phyloP scores from a whole-genome alignment of 345 rosid genomes.

The Citrus unshiu region DNA sequence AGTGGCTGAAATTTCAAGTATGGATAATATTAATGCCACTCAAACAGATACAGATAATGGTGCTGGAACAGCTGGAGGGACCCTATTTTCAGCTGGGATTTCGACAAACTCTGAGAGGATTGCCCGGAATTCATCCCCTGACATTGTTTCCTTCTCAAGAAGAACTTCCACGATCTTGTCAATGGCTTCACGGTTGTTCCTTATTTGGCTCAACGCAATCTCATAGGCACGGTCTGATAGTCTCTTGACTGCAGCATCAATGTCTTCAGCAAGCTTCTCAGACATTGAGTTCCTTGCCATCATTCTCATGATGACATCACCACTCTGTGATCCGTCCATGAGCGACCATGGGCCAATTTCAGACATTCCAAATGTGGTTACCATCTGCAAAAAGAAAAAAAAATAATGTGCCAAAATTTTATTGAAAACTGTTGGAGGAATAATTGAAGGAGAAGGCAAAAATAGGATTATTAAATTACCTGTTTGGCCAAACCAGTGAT shows the following conservation, averaged over 20 bases:
- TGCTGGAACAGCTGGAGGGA: conserved; percentile 47
- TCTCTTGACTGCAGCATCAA: conserved; percentile 73
- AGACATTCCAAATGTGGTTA: conserved; percentile 94
- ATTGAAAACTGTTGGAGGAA: neutral
- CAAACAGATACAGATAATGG: conserved; percentile 37
- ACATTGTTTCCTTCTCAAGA: conserved; percentile 86
- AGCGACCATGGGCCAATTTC: conserved; percentile 99
- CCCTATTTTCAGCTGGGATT: conserved; percentile 77
- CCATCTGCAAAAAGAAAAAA: conserved; percentile 61
- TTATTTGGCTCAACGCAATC: conserved; percentile 74
- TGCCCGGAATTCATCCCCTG: conserved; percentile 89
- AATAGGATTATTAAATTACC: conserved; percentile 29
- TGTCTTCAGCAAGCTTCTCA: conserved; percentile 93
- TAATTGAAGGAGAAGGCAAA: neutral
- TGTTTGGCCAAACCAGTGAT: conserved; percentile 92
- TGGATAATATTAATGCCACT: conserved; percentile 1
- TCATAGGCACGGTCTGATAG: conserved; percentile 80
- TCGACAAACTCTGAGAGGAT: conserved; percentile 89
- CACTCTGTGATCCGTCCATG: conserved; percentile 82
- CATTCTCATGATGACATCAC: conserved; percentile 94
- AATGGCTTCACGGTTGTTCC: conserved; percentile 92
- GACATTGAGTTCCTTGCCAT: conserved; percentile 99
- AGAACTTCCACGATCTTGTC: conserved; percentile 95
- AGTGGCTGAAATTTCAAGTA: neutral
- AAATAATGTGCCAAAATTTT: conserved; percentile 1